Evolutionary conservation across 306 rosid genomes (phyloP).

Genomic region (Vigna mungo): DNA sequence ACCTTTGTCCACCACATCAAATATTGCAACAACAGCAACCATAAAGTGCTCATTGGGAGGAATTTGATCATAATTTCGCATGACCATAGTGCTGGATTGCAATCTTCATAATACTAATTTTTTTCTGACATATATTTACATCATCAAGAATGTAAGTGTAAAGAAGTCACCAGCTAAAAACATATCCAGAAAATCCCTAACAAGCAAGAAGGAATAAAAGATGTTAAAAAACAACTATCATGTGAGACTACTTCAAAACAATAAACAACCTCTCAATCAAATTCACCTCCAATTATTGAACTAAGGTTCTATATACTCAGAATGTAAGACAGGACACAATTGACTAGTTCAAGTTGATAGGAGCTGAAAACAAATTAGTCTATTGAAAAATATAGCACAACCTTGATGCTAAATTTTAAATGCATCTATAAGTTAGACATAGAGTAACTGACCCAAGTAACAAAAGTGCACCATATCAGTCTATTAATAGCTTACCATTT

Average conservation of each 20-base stretch:
- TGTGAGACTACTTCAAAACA: background rate
- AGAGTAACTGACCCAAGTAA: conserved; percentile 40
- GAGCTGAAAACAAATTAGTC: background rate
- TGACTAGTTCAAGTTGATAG: background rate
- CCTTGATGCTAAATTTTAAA: background rate
- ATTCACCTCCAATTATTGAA: background rate
- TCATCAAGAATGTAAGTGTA: background rate
- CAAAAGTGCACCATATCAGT: conserved; percentile 28
- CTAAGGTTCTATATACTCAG: conserved; percentile 2
- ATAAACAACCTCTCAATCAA: background rate
- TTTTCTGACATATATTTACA: background rate
- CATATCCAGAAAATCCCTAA: background rate
- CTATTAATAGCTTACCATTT: conserved; percentile 44
- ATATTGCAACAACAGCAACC: background rate
- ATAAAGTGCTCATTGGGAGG: background rate
- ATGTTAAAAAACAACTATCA: background rate
- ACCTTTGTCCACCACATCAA: background rate
- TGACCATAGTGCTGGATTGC: background rate
- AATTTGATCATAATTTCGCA: conserved; percentile 7
- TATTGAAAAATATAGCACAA: background rate
- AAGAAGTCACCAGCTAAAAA: background rate
- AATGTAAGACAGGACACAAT: background rate
- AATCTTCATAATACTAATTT: background rate
- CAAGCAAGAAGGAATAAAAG: background rate
- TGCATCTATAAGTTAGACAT: conserved; percentile 11